phyloP scores from a whole-genome alignment of 148 eudicot species.

The Nepenthes mirabilis region DNA sequence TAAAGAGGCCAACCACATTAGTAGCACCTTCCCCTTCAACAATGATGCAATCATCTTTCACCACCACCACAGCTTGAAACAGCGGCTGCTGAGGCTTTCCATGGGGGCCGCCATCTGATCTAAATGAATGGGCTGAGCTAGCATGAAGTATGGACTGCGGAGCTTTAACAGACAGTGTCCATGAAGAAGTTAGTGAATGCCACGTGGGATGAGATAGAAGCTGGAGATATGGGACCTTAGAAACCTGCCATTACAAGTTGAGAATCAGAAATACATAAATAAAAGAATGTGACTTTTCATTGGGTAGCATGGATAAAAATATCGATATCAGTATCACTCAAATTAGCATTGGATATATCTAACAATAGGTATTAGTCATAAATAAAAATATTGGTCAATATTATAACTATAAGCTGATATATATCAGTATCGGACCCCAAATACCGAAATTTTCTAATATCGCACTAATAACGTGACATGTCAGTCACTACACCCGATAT shows the following conservation, averaged over 20 bases:
- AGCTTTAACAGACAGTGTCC: slow-evolving; percentile 65
- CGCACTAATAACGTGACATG: no score
- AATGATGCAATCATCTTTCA: slow-evolving; percentile 73
- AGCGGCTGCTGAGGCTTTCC: slow-evolving; percentile 28
- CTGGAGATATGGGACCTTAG: slow-evolving; percentile 60
- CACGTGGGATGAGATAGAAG: slow-evolving; percentile 86
- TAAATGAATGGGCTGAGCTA: slow-evolving; percentile 20
- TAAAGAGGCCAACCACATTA: slow-evolving; percentile 63
- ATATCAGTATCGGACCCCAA: no score
- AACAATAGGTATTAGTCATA: no score
- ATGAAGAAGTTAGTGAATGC: slow-evolving; percentile 85
- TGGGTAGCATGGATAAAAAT: no score
- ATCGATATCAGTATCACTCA: no score
- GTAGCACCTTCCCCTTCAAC: slow-evolving; percentile 89
- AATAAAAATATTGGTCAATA: no score
- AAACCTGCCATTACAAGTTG: slow-evolving; percentile 29
- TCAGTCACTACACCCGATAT: no score
- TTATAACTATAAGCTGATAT: no score
- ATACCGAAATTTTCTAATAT: no score
- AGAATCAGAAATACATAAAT: neutral
- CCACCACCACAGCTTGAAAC: slow-evolving; percentile 71
- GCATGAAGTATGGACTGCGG: slow-evolving; percentile 52
- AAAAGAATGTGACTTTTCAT: neutral
- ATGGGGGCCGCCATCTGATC: slow-evolving; percentile 21
- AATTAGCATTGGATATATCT: no score